Evolutionary conservation across 2,329 filamentous ascomycete species (phyloP), one percentile per base, ranked within the genome.

Genomic region (Cylindrodendrum hubeiense): DNA sequence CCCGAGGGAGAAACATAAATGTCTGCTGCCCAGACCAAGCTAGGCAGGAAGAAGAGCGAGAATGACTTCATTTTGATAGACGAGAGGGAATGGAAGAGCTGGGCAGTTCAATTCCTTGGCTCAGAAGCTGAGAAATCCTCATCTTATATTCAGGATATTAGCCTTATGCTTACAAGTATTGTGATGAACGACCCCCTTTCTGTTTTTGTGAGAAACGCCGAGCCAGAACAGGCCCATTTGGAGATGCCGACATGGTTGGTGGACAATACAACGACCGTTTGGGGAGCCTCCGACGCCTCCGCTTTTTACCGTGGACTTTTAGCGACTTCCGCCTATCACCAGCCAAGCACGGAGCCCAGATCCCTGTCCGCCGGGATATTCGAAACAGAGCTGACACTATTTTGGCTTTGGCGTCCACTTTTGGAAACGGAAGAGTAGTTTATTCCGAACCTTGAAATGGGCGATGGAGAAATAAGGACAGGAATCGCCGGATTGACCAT

Each of bases 1-100:
- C 83, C 83, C 3, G 77, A 78, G 0, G 81, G 79, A 2, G 83
- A 80, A 39, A 85, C 83, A 66, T 81, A 85, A 56, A 84, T 78
- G 41, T 80, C 78, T 2, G 75, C 73, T 0, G 75, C 77, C 34
- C 54, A 28, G 19, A 62, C 22, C 5, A 21, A 54, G 60, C 2
- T 59, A 19, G 50, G 53, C 17, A 64, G 37, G 26, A 50, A 24
- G 33, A 60, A 41, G 37, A 64, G 28, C 13, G 51, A 13, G 7
- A 57, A 44, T 2, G 60, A 57, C 43, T 53, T 63, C 60, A 63
- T 63, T 2, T 63, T 57, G 52, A 26, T n/a, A 2, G 3, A 3
- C 10, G 33, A 30, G 5, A 10, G 15, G 21, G 2, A 2, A 21
- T 12, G 8, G 13, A 6, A 41, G 8, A 28, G 37, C 12, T 34